Conservation (phyloP, 129 eudicot species). For the Smallanthus sonchifolius region DNA sequence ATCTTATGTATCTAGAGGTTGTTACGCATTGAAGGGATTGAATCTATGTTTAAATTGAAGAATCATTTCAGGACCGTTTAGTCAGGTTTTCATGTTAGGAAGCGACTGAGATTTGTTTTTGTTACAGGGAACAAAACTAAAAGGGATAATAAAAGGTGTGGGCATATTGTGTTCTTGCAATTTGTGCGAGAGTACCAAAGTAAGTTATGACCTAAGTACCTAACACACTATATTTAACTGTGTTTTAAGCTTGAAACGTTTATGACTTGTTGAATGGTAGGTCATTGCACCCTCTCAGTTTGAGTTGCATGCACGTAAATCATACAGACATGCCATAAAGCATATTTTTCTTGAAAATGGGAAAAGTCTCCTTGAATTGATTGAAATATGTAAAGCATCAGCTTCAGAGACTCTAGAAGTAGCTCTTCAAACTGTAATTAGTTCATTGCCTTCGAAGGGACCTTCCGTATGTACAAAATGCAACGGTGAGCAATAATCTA, state of each 20-base stretch:
- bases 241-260: neutral
- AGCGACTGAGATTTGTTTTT: conserved; percentile 7
- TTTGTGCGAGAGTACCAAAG: conserved; percentile 63
- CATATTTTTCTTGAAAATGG: conserved; percentile 85
- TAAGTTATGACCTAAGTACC: conserved; percentile 31
- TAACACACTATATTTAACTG: neutral
- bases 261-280: conserved; percentile 34
- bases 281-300: conserved; percentile 73
- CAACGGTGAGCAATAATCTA: conserved; percentile 37
- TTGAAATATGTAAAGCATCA: conserved; percentile 59
- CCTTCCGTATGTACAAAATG: conserved; percentile 52
- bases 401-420: conserved; percentile 48
- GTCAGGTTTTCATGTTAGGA: conserved; percentile 1
- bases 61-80: neutral
- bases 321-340: conserved; percentile 74
- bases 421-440: conserved; percentile 57
- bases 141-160: conserved; percentile 63
- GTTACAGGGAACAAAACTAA: conserved; percentile 49
- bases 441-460: conserved; percentile 65
- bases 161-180: conserved; percentile 84
- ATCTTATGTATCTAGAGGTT: neutral
- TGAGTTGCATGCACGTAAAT: conserved; percentile 82
- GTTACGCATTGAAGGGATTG: neutral
- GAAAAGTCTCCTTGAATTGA: conserved; percentile 68
- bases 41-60: neutral